Conservation (phyloP, 2,329 filamentous ascomycete genomes). For the Cryphonectria parasitica region DNA sequence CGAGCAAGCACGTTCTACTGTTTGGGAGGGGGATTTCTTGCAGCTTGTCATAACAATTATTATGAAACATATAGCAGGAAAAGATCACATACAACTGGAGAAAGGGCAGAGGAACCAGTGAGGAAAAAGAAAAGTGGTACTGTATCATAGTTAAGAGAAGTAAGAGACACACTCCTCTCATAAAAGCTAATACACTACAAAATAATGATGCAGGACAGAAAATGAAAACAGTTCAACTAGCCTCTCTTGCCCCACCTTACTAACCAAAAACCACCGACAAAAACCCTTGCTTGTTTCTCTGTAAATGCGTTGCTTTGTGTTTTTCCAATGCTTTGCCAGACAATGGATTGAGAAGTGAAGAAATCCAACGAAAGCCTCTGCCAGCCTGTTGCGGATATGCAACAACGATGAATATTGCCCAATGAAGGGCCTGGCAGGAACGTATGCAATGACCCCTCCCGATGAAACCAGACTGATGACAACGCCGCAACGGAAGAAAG, state of each 20-base stretch:
- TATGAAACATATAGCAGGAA: neutral
- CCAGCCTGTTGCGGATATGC: neutral
- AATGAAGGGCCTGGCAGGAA: conserved; percentile 17
- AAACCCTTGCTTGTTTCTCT: neutral
- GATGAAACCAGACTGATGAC: conserved; percentile 10
- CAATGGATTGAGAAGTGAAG: neutral
- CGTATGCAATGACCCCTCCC: conserved; percentile 21
- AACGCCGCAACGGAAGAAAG: conserved; percentile 23
- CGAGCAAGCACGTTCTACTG: neutral
- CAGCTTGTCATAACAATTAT: neutral
- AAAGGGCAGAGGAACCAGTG: neutral
- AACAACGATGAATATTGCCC: neutral
- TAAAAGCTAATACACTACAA: conserved; percentile 2
- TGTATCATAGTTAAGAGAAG: neutral
- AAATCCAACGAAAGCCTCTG: neutral
- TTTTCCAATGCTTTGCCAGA: neutral
- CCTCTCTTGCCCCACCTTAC: neutral
- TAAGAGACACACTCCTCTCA: neutral
- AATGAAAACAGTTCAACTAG: neutral
- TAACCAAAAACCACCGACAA: conserved; percentile 1
- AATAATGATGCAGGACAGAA: conserved; percentile 3
- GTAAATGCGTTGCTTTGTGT: conserved; percentile 11
- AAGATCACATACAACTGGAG: neutral
- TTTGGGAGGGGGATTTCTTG: neutral
- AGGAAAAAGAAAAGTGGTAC: neutral